Evolutionary conservation across 345 rosid genomes (phyloP), one percentile per base, ranked within the genome.

Genomic region (Adansonia digitata): DNA sequence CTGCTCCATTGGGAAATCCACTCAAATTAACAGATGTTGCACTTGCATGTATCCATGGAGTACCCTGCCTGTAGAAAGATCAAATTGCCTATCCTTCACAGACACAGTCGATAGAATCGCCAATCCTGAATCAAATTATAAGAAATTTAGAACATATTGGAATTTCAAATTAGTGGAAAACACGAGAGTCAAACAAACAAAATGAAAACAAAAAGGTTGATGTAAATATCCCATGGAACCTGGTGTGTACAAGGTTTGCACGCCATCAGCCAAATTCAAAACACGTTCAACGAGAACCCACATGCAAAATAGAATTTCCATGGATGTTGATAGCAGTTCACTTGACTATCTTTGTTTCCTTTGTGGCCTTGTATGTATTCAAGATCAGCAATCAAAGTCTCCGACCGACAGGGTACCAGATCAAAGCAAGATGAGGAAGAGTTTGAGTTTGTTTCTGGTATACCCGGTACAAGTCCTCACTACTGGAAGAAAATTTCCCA

Each of bases 301-400:
- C 11, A 7, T 42, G 8, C 8, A 42, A 42, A 13, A 10, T 42
- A 8, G 14, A 13, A 42, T 13, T 7, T 42, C 46, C 46, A 42
- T 3, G 2, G 14, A 10, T 13, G 12, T 42, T 42, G 12, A 43
- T 14, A 45, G 66, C 40, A 22, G 24, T 61, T 73, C 69, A 43
- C 12, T 45, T 22, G 79, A 82, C 52, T 82, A 85, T 29, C 85
- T 76, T 62, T 84, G 83, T 55, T 85, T 84, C 85, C 60, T 85
- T 85, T 46, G 48, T 61, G 77, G 81, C 67, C 79, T 81, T 59
- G 75, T 77, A n/a, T 78, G 85, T 24, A 37, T 73, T 84, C 83
- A 85, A 77, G 88, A 84, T 71, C 81, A 71, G 78, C 75, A 72
- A 46, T 45, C 76, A 1, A 63, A 72, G 46, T 59, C 77, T 55